Evolutionary conservation across 306 rosid genomes (phyloP).

Genomic region (Trichosanthes cucumerina): DNA sequence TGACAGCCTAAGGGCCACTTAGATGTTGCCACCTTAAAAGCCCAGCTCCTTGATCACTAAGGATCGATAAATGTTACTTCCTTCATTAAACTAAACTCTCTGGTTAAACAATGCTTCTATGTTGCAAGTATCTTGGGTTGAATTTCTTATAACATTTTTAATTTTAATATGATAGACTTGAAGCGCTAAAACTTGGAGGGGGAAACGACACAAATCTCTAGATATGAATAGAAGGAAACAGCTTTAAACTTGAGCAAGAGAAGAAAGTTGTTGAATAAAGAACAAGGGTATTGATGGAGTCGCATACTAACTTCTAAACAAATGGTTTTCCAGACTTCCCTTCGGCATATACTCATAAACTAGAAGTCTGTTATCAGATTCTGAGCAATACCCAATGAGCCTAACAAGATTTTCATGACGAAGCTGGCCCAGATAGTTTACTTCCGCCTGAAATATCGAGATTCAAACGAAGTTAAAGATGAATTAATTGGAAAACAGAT

Average conservation of each 20-base stretch:
- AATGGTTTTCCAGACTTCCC: conserved; percentile 86
- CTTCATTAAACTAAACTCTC: background rate
- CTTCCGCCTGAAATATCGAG: conserved; percentile 58
- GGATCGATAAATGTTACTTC: background rate
- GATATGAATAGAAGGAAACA: background rate
- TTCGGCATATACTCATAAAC: conserved; percentile 84
- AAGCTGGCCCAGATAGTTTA: conserved; percentile 79
- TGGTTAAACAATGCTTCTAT: background rate
- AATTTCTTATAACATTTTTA: background rate
- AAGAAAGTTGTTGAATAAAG: background rate
- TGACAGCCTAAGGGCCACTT: background rate
- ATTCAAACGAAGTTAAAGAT: conserved; percentile 1
- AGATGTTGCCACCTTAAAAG: background rate
- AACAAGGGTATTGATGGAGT: background rate
- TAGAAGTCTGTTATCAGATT: conserved; percentile 67
- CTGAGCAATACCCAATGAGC: conserved; percentile 85
- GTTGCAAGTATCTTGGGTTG: background rate
- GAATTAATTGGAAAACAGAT: background rate
- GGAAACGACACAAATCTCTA: background rate
- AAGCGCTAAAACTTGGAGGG: too few relatives aligned
- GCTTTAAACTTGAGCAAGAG: background rate
- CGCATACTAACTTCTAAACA: conserved; percentile 66
- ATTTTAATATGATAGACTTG: background rate
- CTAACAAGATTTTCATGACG: conserved; percentile 82
- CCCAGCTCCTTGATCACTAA: background rate